Evolutionary conservation across 202 grass and related monocot species (phyloP), one percentile per base, ranked within the genome.

Genomic region (Eragrostis tef): DNA sequence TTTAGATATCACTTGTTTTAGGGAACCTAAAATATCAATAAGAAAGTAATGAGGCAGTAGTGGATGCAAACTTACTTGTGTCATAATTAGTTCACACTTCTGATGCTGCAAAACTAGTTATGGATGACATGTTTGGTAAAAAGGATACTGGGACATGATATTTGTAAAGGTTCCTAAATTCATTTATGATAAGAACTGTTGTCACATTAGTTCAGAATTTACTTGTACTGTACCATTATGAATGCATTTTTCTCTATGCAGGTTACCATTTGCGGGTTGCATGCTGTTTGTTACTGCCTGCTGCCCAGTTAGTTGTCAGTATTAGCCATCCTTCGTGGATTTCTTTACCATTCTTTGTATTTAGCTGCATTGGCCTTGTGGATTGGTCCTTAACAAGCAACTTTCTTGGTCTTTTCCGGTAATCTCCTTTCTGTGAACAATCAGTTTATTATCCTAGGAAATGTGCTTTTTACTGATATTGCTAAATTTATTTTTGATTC

Each of bases 381-480:
- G 92, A 98, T 86, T 94, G 94, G 92, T 98, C 94, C 66, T 79
- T 98, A 85, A 98, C 94, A 79, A 98, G 94, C 63, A 98, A 98
- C 45, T 98, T 98, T 87, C 94, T 93, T 84, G 94, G 92, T 69
- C 94, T 98, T 73, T 98, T 98, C 71, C 92, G 92, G 92, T 98
- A 88, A 91, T 81, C 74, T 79, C 58, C 65, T 78, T 70, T 51
- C 60, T 80, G 24, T 41, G 29, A 62, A 71, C 9, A 58, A 61
- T 71, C 71, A 19, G 29, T 74, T 79, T 62, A 68, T 83, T 78
- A 69, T 72, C 54, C 54, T 71, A 57, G 44, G 25, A 70, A 64
- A 65, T 73, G 24, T 56, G 9, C n/a, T 57, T 64, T 80, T 78
- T 85, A 14, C 22, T 75, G 48, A 64, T 89, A 73, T 71, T 47